Evolutionary conservation across 108 stramenopile genomes (phyloP).

Genomic region (Skeletonema tropicum): DNA sequence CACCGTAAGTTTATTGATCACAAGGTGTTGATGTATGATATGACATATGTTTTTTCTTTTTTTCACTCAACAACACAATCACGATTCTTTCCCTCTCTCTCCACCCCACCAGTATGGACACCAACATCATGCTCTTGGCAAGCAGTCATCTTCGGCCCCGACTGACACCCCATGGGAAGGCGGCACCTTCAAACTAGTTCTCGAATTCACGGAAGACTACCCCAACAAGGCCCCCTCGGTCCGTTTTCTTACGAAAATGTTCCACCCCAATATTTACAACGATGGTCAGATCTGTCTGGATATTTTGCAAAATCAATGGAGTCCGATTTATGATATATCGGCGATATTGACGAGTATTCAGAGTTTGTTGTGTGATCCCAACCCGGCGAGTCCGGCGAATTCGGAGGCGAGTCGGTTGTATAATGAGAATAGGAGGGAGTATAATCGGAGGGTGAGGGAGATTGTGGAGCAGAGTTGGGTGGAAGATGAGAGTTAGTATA

Average conservation of each 20-base stretch:
- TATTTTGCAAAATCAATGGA: slow-evolving; percentile 99
- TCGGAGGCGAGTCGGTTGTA: slow-evolving; percentile 97
- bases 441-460: slow-evolving; percentile 97
- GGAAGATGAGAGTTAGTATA: slow-evolving; percentile 50
- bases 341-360: slow-evolving; percentile 99
- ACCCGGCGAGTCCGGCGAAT: slow-evolving; percentile 97
- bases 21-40: too few relatives aligned
- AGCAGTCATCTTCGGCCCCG: slow-evolving; percentile 99
- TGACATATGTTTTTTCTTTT: not conserved
- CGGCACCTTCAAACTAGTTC: slow-evolving; percentile 93
- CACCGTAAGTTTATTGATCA: slow-evolving; percentile 57
- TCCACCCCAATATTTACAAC: slow-evolving; percentile 99
- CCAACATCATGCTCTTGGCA: slow-evolving; percentile 98
- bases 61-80: not conserved
- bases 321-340: slow-evolving; percentile 99
- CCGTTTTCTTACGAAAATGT: slow-evolving; percentile 98
- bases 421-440: slow-evolving; percentile 97
- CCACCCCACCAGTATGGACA: slow-evolving; percentile 71
- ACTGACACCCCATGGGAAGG: slow-evolving; percentile 99
- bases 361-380: slow-evolving; percentile 98
- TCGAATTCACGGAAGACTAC: slow-evolving; percentile 99
- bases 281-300: slow-evolving; percentile 98
- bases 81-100: not conserved
- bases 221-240: slow-evolving; percentile 99
- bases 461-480: slow-evolving; percentile 99